Evolutionary conservation across 768 basidiomycete genomes (phyloP), one percentile per base, ranked within the genome.

Genomic region (Termitomyces sp.): DNA sequence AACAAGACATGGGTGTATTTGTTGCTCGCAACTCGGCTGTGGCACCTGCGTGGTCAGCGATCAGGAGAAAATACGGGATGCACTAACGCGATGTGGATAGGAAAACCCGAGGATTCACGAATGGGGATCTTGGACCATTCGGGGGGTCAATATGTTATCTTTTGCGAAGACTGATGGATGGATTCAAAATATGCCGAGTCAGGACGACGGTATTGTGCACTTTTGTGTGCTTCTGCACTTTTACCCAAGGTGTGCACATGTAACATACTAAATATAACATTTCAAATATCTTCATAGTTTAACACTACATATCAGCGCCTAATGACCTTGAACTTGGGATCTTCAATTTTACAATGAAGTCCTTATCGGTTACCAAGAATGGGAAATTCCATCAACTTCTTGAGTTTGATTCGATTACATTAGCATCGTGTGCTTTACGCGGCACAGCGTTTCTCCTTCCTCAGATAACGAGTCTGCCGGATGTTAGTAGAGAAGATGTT

Each of bases 1-100:
- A 93, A 70, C 83, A 85, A 58, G 91, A 93, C 67, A 93, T 93
- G 91, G 84, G 83, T 58, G 77, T 80, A 32, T 93, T 93, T 66
- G 85, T 88, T 32, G 66, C 76, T 14, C 76, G 76, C 38, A 78
- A 88, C 65, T 69, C 79, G 45, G 73, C 78, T n/a, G 88, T 81
- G 44, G 83, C 79, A 10, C 79, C 87, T 20, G 85, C 87, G 6
- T 93, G 91, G 91, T 73, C 75, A 49, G 85, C 90, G 46, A 74
- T 93, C 59, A 85, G 83, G 72, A 79, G 81, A 72, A 90, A 86
- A 67, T 91, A 91, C 65, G 81, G 87, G 66, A 79, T 84, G 73
- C 79, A 62, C 78, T 52, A 22, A 53, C 24, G 9, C 44, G 33
- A 50, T 32, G 13, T 54, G 41, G 51, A 56, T 35, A 41, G 32